Evolutionary conservation across 345 rosid species (phyloP), one percentile per base, ranked within the genome.

Genomic region (Anacardium occidentale): DNA sequence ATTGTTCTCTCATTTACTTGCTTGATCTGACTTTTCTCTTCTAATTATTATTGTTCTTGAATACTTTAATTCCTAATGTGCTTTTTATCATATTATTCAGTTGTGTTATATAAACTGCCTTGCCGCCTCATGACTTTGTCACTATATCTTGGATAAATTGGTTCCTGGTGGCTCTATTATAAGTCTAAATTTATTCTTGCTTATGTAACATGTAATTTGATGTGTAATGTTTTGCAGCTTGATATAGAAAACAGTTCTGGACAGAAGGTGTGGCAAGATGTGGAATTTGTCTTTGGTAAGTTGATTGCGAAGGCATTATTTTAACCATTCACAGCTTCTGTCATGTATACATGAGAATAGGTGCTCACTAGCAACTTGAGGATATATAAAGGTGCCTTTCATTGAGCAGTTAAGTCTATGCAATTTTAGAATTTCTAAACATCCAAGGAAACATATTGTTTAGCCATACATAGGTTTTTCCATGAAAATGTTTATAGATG

Each of bases 201-300:
- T 40, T 55, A 58, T 65, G n/a, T 26, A 29, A 47, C 25, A 26
- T 56, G 34, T 73, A 64, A 79, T 59, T 70, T 67, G 54, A 32
- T 29, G 17, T 65, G 47, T 61, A 18, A 63, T 75, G 58, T 17
- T 51, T 77, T 76, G 72, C 90, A 94, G 98, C 98, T 94, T 78
- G 98, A 94, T 86, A 94, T 94, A 48, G 86, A 88, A 80, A 88
- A 94, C 77, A 90, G 84, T 80, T 84, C 96, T 22, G 92, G 74
- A 75, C 98, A 94, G 83, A 90, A 87, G 74, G 84, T 86, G 54
- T 92, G 98, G 98, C 98, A 92, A 77, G 80, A 63, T 75, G 90
- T 83, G 3, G 98, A 94, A 81, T 94, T 94, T 80, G 83, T 90
- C 62, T 90, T 94, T 76, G 98, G 98, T 94, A 85, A 83, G 91